phyloP scores from a whole-genome alignment of 805 yeast species.

The Priceomyces haplophilus region DNA sequence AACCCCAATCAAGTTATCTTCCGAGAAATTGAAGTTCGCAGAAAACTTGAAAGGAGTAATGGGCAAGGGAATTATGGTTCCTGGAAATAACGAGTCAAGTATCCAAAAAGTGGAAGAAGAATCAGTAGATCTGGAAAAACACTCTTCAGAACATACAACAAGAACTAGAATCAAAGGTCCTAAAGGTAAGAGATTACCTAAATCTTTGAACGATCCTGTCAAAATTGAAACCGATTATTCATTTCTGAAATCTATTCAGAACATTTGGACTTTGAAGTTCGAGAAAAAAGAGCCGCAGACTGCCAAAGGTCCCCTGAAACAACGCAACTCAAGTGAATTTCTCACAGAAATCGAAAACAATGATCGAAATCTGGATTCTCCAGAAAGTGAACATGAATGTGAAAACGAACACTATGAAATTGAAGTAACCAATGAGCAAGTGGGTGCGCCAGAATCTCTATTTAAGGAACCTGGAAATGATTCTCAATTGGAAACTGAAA shows the following conservation, averaged over 20 bases:
- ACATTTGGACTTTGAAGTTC: conserved; percentile 35
- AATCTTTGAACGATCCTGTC: conserved; percentile 44
- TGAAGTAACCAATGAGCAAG: no score
- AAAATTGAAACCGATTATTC: conserved; percentile 32
- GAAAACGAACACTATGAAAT: no score
- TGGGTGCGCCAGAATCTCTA: no score
- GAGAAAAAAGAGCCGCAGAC: background rate
- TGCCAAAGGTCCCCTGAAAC: no score
- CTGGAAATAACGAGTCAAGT: conserved; percentile 31
- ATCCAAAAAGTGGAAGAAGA: conserved; percentile 11
- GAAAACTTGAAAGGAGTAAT: conserved; percentile 59
- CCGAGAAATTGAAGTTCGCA: conserved; percentile 48
- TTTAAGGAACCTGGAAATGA: no score
- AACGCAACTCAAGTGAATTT: no score
- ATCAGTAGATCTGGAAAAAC: conserved; percentile 7
- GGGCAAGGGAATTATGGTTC: conserved; percentile 47
- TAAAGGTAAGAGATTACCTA: conserved; percentile 67
- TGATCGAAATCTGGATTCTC: no score
- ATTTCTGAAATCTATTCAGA: conserved; percentile 29
- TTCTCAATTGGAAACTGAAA: no score
- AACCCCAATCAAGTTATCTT: conserved; percentile 25
- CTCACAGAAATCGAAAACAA: no score
- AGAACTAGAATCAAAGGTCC: conserved; percentile 69
- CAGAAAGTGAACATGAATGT: no score
- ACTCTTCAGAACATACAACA: conserved; percentile 16